A percentile compares a stretch with the other conserved stretches of the same genome.
These are phyloP conservation scores for Salvia sclarea DNA, from an alignment of 305 asterid species.

Conservation along the genomic window DNA sequence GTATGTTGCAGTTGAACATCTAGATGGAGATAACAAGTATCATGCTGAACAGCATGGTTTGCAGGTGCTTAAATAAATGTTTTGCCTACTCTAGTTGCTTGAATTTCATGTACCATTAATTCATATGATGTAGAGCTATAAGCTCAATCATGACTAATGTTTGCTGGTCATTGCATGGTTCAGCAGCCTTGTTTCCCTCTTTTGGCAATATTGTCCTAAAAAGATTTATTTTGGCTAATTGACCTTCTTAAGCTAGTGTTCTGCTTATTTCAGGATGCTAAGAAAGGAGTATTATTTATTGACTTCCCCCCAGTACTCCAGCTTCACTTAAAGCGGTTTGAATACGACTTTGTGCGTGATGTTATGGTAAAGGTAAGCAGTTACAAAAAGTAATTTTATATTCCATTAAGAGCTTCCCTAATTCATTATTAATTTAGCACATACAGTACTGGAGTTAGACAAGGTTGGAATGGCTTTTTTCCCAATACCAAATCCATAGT, in stretches of 20 bases:
- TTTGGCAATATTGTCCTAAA: not conserved
- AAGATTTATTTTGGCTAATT: conserved; percentile 3
- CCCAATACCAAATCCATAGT: not conserved
- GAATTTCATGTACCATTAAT: conserved; percentile 4
- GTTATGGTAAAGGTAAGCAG: conserved; percentile 60
- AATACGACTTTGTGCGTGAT: conserved; percentile 57
- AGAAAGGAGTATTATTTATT: conserved; percentile 57
- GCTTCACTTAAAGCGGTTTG: conserved; percentile 67
- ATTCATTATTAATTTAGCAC: conserved; percentile 12
- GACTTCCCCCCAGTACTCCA: conserved; percentile 69
- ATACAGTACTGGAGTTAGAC: not conserved
- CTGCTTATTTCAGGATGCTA: conserved; percentile 60
- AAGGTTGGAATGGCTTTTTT: conserved; percentile 23
- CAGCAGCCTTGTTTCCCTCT: conserved; percentile 11
- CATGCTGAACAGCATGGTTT: conserved; percentile 60
- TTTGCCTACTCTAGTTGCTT: conserved; percentile 1
- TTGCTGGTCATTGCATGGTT: conserved; percentile 21
- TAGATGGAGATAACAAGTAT: conserved; percentile 60
- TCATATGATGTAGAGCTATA: conserved; percentile 2
- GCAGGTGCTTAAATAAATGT: conserved; percentile 47
- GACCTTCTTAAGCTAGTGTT: conserved; percentile 22
- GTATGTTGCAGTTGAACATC: conserved; percentile 58
- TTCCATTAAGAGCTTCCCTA: conserved; percentile 26
- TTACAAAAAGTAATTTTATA: conserved; percentile 10
- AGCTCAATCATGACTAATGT: conserved; percentile 7